Evolutionary conservation across 73 alveolate species (phyloP), one percentile per base, ranked within the genome.

Genomic region (Diophrys sp.): DNA sequence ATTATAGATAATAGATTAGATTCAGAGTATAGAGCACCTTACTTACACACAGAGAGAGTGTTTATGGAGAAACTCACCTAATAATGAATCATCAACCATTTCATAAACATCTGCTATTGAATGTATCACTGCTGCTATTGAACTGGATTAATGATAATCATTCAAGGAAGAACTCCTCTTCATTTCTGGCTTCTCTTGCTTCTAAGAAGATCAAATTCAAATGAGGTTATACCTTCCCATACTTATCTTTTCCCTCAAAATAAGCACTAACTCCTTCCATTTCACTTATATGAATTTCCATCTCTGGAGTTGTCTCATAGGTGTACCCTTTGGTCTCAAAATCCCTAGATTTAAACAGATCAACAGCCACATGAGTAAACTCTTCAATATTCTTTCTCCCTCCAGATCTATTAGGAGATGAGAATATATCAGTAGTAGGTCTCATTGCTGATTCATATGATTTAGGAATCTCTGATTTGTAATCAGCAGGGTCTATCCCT

Each of bases 271-370:
- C 62, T 11, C 62, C 62, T 44, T 44, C 62, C 62, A 44, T 44
- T 18, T 11, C 18, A 11, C 18, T 18, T 44, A 44, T 11, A 44
- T 44, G 5, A 11, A 44, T 18, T 44, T 11, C 5, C n/a, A 44
- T 11, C 62, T 44, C 62, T 44, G 85, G 81, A 31, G 33, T 66
- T 23, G 85, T 77, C 28, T 77, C 85, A 68, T 77, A 77, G 2
- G 85, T 77, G 29, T 77, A 72, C 14, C 85, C 85, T 29, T 66
- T 31, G 23, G 85, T 77, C 2, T 31, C 23, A 25, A 1, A 32
- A 27, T 77, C 85, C 18, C 23, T 14, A n/a, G 73, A 31, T 18
- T 25, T 71, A 18, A 77, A 25, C 29, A 77, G 53, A 2, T 28
- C 74, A 14, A 72, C 66, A 23, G 77, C 67, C 14, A 77, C 33